Percentiles rank a stretch among this genome's conserved stretches.
These are phyloP conservation scores for Purpureocillium takamizusanense DNA, from an alignment of 2,329 filamentous ascomycete species.

Conservation along the genomic window DNA sequence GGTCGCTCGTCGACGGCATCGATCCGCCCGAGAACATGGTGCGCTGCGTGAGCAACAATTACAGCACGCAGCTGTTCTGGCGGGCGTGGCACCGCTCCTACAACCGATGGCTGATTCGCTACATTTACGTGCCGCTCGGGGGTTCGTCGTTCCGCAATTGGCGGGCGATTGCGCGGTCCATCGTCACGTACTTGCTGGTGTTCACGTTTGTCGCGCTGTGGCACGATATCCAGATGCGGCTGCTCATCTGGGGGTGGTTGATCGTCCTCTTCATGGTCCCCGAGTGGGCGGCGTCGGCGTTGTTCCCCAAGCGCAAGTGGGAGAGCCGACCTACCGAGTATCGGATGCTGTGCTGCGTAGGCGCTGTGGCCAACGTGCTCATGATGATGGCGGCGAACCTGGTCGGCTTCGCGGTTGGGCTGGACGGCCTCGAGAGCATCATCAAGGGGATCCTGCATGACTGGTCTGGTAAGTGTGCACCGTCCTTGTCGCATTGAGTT, in stretches of 20 bases:
- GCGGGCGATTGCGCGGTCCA: constrained; percentile 42
- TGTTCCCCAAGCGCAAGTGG: constrained; percentile 71
- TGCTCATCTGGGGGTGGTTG: constrained; percentile 96
- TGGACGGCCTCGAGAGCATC: constrained; percentile 77
- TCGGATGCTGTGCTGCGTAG: constrained; percentile 69
- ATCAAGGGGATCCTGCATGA: constrained; percentile 66
- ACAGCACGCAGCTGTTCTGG: constrained; percentile 87
- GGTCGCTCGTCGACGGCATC: constrained; percentile 81
- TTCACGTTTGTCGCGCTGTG: constrained; percentile 97
- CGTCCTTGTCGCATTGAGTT: background rate
- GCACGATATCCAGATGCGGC: constrained; percentile 89
- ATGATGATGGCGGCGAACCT: constrained; percentile 97
- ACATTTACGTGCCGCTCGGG: constrained; percentile 87
- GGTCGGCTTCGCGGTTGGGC: constrained; percentile 85
- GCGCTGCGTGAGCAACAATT: constrained; percentile 92
- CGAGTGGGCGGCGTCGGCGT: constrained; percentile 61
- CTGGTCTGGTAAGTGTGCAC: constrained; percentile 47
- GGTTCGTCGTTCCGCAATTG: constrained; percentile 47
- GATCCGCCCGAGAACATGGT: constrained; percentile 98
- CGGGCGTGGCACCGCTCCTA: constrained; percentile 91
- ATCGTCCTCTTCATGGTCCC: constrained; percentile 90
- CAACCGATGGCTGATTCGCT: constrained; percentile 90
- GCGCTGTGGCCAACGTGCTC: constrained; percentile 73
- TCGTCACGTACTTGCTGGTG: constrained; percentile 71
- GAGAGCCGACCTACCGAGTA: constrained; percentile 61